Evolutionary conservation across 2,329 filamentous ascomycete genomes (phyloP), one percentile per base, ranked within the genome.

Genomic region (Xylaria hypoxylon): DNA sequence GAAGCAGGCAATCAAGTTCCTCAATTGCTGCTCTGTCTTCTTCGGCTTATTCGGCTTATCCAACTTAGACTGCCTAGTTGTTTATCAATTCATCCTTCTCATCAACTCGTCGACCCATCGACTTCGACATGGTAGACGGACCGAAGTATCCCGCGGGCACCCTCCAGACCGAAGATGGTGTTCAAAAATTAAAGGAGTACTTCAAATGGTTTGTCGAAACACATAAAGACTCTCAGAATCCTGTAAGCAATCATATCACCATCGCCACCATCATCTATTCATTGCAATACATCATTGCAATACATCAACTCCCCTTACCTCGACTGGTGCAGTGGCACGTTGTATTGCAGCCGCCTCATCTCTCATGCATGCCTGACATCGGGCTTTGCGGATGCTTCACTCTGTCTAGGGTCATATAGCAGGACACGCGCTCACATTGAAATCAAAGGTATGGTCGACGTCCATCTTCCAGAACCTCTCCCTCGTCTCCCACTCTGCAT

Each of bases 391-490:
- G 22, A 5, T 50, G 17, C 15, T 5, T 58, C 44, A 44, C 31
- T 8, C 15, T 11, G 10, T 38, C 5, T 17, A 2, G 24, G 3
- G 11, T 31, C 26, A 44, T 31, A 22, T 22, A 10, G 22, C 22
- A 45, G 10, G 40, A 13, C 31, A 42, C 31, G 19, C 8, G 38
- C 64, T 62, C 10, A 61, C 57, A 40, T 22, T 5, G 13, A 19
- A 19, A 24, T 13, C 11, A 67, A 38, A 85, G 83, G 79, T 82
- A 74, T 87, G 82, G 81, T 81, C 82, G 71, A 67, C 74, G 44
- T 60, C 72, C 13, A 78, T 87, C 57, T 60, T 81, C 42, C 82
- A 81, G 3, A 70, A 80, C 63, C 70, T 87, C 31, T 72, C 73
- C 19, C 71, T 87, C 66, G 57, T 79, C 66, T 80, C 81, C 13